These are phyloP conservation scores for Leucocoprinus leucothites DNA, from an alignment of 768 basidiomycete species.

Conservation along the genomic window DNA sequence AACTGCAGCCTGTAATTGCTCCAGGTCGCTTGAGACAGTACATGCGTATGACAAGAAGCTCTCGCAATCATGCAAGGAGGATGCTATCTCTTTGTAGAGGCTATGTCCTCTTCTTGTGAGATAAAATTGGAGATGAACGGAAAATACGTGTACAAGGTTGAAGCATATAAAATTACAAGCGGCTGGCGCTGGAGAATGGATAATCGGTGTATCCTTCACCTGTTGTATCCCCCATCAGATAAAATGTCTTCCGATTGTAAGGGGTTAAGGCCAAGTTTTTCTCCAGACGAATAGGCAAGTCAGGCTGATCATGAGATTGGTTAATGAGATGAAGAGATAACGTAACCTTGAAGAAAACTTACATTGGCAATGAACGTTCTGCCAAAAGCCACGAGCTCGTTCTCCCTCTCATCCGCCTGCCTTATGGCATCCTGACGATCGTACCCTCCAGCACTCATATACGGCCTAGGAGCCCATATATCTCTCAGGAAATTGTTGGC, in stretches of 20 bases:
- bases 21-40: too few relatives aligned
- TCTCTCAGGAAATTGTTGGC: slow-evolving; percentile 42
- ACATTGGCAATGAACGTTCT: slow-evolving; percentile 31
- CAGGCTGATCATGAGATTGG: slow-evolving; percentile 10
- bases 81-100: too few relatives aligned
- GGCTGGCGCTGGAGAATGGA: background rate
- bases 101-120: too few relatives aligned
- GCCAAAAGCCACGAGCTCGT: slow-evolving; percentile 28
- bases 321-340: background rate
- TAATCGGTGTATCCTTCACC: slow-evolving; percentile 23
- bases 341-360: slow-evolving; percentile 6
- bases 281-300: slow-evolving; percentile 12
- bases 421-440: slow-evolving; percentile 35
- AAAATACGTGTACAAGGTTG: too few relatives aligned
- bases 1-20: too few relatives aligned
- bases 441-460: slow-evolving; percentile 45
- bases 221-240: slow-evolving; percentile 16
- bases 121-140: too few relatives aligned
- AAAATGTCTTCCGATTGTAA: background rate
- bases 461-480: slow-evolving; percentile 39
- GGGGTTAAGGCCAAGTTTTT: background rate
- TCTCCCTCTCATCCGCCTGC: slow-evolving; percentile 27
- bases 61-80: too few relatives aligned
- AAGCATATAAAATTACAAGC: too few relatives aligned
- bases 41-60: too few relatives aligned